These are phyloP conservation scores for Citrus hindsii DNA, from an alignment of 345 rosid genomes.

Conservation along the genomic window DNA sequence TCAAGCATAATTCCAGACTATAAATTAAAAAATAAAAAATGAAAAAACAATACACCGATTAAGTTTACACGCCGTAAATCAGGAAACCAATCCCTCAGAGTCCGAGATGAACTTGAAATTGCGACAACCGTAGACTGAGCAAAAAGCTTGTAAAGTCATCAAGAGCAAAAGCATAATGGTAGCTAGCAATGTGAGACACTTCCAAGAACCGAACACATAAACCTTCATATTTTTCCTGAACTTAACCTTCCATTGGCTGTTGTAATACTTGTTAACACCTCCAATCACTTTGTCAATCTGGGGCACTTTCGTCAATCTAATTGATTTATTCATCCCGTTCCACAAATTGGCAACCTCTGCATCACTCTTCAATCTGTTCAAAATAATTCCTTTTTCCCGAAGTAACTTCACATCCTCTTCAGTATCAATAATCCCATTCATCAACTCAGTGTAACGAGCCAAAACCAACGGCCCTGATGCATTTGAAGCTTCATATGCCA, in stretches of 20 bases:
- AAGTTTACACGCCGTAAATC: background rate
- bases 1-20: no score
- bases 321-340: conserved; percentile 81
- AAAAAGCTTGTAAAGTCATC: conserved; percentile 48
- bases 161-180: conserved; percentile 48
- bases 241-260: conserved; percentile 57
- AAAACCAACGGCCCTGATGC: conserved; percentile 22
- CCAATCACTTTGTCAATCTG: conserved; percentile 65
- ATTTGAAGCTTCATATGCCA: conserved; percentile 68
- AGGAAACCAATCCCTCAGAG: background rate
- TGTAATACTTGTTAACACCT: conserved; percentile 63
- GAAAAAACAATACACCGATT: background rate
- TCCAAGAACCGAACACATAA: conserved; percentile 68
- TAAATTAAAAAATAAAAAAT: background rate
- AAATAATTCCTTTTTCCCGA: conserved; percentile 61
- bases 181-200: conserved; percentile 44
- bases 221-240: conserved; percentile 32
- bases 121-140: conserved; percentile 30
- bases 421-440: conserved; percentile 72
- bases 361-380: conserved; percentile 66
- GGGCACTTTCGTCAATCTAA: conserved; percentile 57
- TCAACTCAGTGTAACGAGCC: conserved; percentile 70
- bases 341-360: conserved; percentile 64
- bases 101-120: background rate
- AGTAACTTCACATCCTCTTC: conserved; percentile 64